phyloP scores from a whole-genome alignment of 257 asterid species.

The Henckelia pumila region DNA sequence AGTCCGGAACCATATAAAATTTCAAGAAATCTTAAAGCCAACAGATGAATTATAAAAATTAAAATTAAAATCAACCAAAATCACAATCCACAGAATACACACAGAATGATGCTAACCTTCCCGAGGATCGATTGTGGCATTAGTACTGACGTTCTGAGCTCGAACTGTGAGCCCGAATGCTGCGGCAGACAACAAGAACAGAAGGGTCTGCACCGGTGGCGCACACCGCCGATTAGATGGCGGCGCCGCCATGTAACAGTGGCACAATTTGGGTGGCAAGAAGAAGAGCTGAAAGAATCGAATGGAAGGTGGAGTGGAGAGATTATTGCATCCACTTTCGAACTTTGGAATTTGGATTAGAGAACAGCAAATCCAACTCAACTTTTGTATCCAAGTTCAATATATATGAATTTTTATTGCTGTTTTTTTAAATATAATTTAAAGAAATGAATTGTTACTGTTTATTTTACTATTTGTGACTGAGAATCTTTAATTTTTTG shows the following conservation, averaged over 20 bases:
- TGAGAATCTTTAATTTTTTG: too few species aligned
- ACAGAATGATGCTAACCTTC: neutral
- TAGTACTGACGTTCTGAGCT: neutral
- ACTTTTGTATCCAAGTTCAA: neutral
- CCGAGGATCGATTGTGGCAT: neutral
- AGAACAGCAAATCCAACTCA: neutral
- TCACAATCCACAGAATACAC: too few species aligned
- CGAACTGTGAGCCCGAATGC: neutral
- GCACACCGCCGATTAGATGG: neutral
- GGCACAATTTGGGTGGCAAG: neutral
- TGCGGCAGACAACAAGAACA: neutral
- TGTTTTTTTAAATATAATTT: too few species aligned
- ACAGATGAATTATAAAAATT: too few species aligned
- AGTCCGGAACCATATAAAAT: too few species aligned
- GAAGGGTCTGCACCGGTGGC: neutral
- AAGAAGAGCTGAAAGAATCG: too few species aligned
- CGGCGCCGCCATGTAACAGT: neutral
- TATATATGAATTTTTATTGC: neutral
- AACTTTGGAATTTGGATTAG: neutral
- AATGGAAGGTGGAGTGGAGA: too few species aligned
- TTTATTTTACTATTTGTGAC: too few species aligned
- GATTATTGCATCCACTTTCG: neutral
- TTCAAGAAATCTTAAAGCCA: neutral
- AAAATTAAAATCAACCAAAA: neutral
- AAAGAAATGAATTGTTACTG: too few species aligned